Evolutionary conservation across 1,284 basidiomycete genomes (phyloP).

Genomic region (Ceratobasidium sp.): DNA sequence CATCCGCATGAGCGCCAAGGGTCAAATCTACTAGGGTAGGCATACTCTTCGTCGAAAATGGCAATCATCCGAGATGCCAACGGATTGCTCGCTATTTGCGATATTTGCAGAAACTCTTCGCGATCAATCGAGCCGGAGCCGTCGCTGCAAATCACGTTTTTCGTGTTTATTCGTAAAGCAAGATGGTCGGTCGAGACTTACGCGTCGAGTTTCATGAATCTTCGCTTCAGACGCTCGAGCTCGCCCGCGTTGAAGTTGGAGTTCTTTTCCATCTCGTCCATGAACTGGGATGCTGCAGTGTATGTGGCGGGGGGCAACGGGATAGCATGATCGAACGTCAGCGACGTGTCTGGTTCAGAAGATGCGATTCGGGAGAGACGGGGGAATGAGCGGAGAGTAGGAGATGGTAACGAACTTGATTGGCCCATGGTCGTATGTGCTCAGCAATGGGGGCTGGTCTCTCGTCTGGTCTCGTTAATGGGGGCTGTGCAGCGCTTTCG

Average conservation of each 20-base stretch:
- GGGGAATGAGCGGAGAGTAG: slow-evolving; percentile 32
- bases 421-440: slow-evolving; percentile 64
- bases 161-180: neutral
- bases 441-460: neutral
- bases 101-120: slow-evolving; percentile 98
- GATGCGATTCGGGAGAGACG: slow-evolving; percentile 19
- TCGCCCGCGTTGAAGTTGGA: slow-evolving; percentile 94
- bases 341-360: slow-evolving; percentile 34
- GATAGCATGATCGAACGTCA: slow-evolving; percentile 39
- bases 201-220: slow-evolving; percentile 99
- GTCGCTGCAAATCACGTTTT: slow-evolving; percentile 61
- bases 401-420: slow-evolving; percentile 64
- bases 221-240: slow-evolving; percentile 93
- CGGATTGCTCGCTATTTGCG: slow-evolving; percentile 98
- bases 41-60: slow-evolving; percentile 98
- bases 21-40: slow-evolving; percentile 38
- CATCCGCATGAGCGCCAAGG: neutral
- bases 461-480: slow-evolving; percentile 16
- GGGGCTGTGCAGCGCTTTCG: slow-evolving; percentile 37
- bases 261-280: slow-evolving; percentile 91
- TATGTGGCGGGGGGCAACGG: slow-evolving; percentile 35
- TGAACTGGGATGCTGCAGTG: slow-evolving; percentile 80
- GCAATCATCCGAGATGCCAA: slow-evolving; percentile 97
- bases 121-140: slow-evolving; percentile 98
- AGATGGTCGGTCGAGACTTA: slow-evolving; percentile 46